Conservation (phyloP, 2,329 filamentous ascomycete genomes). For the Helotiales sp. region DNA sequence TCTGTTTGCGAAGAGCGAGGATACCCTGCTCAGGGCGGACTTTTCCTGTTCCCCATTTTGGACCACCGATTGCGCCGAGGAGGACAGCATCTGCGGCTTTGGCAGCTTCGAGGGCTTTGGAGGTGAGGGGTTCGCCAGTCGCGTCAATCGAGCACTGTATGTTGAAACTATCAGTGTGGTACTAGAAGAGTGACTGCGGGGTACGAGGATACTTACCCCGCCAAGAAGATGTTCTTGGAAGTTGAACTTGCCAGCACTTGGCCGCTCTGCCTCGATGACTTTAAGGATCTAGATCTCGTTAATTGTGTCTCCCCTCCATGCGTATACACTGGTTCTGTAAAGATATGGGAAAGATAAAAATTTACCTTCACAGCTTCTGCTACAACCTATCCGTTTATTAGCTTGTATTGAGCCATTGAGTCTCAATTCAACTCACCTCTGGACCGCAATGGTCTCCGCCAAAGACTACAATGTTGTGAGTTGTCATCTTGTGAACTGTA, state of each 20-base stretch:
- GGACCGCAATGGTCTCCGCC: conserved; percentile 83
- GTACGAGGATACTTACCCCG: conserved; percentile 64
- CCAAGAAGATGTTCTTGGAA: conserved; percentile 88
- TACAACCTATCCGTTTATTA: conserved; percentile 60
- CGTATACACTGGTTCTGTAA: not conserved
- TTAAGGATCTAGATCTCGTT: conserved; percentile 64
- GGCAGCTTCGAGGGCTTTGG: conserved; percentile 78
- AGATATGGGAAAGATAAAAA: not conserved
- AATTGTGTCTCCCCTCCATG: not conserved
- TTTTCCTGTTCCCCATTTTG: conserved; percentile 87
- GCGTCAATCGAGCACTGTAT: conserved; percentile 83
- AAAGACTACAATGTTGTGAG: conserved; percentile 79
- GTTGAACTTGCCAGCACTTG: conserved; percentile 75
- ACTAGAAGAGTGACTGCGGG: conserved; percentile 4
- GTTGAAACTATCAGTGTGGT: conserved; percentile 13
- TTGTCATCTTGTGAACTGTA: conserved; percentile 53
- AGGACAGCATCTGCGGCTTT: conserved; percentile 87
- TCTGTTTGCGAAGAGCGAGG: conserved; percentile 87
- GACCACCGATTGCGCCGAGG: conserved; percentile 92
- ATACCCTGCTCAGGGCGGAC: conserved; percentile 93
- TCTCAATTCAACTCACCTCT: conserved; percentile 58
- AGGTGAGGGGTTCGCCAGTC: conserved; percentile 75
- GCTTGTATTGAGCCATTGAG: conserved; percentile 7
- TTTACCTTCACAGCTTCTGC: conserved; percentile 80
- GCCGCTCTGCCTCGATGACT: conserved; percentile 70